Percentiles rank a stretch among this genome's conserved stretches.
Evolutionary conservation across 2,329 filamentous ascomycete species (phyloP).

Genomic region (Talaromyces piceae): DNA sequence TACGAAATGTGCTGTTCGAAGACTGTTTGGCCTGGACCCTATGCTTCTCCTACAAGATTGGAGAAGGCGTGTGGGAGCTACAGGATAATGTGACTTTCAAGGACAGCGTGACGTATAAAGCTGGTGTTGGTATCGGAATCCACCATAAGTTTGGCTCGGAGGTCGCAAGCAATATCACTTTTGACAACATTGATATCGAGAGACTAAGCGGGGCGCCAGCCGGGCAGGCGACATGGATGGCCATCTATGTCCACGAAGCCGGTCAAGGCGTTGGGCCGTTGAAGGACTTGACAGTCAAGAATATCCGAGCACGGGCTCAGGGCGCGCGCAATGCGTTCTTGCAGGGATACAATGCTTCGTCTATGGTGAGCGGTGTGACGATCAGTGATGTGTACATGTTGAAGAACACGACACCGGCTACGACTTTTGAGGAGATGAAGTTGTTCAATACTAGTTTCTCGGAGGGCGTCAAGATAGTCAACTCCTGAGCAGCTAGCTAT

Average conservation of each 20-base stretch:
- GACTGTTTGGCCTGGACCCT: neutral
- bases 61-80: neutral
- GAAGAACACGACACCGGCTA: neutral
- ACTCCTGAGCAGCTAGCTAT: neutral
- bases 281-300: neutral
- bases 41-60: neutral
- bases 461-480: neutral
- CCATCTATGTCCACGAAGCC: neutral
- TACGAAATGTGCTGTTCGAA: neutral
- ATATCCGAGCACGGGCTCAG: neutral
- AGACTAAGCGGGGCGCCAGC: neutral
- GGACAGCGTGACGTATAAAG: neutral
- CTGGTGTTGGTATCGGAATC: neutral
- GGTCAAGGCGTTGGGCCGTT: neutral
- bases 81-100: neutral
- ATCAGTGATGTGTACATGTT: neutral
- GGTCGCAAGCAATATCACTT: neutral
- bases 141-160: constrained; percentile 1
- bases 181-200: neutral
- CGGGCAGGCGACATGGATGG: neutral
- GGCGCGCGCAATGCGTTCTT: neutral
- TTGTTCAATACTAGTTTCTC: neutral
- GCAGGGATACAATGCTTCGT: neutral
- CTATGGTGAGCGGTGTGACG: neutral
- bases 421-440: neutral